Evolutionary conservation across 2,329 filamentous ascomycete genomes (phyloP), one percentile per base, ranked within the genome.

Genomic region (Neocatenulostroma microsporum): DNA sequence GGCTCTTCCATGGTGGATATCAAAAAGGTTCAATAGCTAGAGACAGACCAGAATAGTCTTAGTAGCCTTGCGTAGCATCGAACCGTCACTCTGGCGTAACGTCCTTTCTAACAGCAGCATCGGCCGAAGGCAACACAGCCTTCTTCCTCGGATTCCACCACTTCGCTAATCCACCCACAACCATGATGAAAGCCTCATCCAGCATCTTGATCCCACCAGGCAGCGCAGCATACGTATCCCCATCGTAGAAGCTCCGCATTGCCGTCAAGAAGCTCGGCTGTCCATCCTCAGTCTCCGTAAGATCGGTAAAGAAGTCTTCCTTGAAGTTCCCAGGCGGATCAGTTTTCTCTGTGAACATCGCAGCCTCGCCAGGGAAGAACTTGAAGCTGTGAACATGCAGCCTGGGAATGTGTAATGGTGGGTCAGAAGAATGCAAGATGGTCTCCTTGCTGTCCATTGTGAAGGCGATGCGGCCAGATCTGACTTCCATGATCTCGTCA

Each of bases 301-400:
- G n/a, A 14, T 31, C 37, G 15, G 30, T 17, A 26, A 46, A 46
- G 18, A 46, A 46, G 7, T 24, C 15, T 34, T 46, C 38, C 29
- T 46, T 44, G 34, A 46, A 44, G 3, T 39, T 39, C 7, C 41
- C 44, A 8, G 33, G 34, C 6, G 44, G 44, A 21, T 36, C 21
- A 11, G 44, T 46, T 26, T 21, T 36, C 35, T 46, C 44, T 7
- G 30, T 44, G 19, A 46, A 32, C 7, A 28, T 24, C 9, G 41
- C 36, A 19, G 18, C 23, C 11, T 40, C 28, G 12, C 41, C 40
- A 3, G 30, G 21, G 11, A 30, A 34, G 28, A 46, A 44, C 15
- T 39, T 39, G 39, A 46, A 44, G 21, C 38, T 35, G 17, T 46
- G 44, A 9, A 41, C 39, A 12, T 39, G 30, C 10, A 35, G 27